phyloP scores from a whole-genome alignment of 2,329 filamentous ascomycete species.

The Botrytis fabae region DNA sequence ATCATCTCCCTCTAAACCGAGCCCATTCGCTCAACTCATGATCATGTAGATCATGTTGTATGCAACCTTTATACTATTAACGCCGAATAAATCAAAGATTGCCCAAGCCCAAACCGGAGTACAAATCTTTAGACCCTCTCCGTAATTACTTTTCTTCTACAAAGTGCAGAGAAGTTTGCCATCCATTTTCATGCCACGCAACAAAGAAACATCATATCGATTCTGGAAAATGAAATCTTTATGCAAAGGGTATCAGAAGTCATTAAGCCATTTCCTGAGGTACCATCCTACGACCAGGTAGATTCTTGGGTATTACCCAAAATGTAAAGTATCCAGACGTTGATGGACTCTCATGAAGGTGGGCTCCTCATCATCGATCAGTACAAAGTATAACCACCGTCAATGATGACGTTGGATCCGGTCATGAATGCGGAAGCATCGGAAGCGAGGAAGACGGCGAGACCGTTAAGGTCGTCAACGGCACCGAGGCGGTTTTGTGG shows the following conservation, averaged over 20 bases:
- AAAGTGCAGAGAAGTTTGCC: conserved; percentile 5
- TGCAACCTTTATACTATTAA: conserved; percentile 12
- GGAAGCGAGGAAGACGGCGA: conserved; percentile 73
- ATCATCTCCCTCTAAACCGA: conserved; percentile 3
- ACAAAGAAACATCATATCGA: conserved; percentile 15
- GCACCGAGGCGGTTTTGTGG: conserved; percentile 71
- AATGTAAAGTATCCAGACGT: conserved; percentile 17
- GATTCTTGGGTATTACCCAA: neutral
- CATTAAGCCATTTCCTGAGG: neutral
- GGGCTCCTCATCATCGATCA: conserved; percentile 33
- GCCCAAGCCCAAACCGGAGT: neutral
- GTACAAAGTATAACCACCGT: conserved; percentile 41
- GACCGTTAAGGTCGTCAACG: conserved; percentile 75
- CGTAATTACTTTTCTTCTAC: no score
- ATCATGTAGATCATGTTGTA: conserved; percentile 9
- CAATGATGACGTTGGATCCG: conserved; percentile 58
- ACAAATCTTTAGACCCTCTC: conserved; percentile 9
- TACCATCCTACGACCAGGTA: conserved; percentile 3
- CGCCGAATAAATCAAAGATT: conserved; percentile 1
- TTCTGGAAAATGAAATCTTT: conserved; percentile 16
- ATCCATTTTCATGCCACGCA: conserved; percentile 1
- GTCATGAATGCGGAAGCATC: conserved; percentile 77
- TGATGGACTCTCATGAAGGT: neutral
- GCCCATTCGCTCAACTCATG: conserved; percentile 10
- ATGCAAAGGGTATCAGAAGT: conserved; percentile 12